Evolutionary conservation across 495 filamentous ascomycete genomes (phyloP).

Genomic region (Pseudevernia furfuracea): DNA sequence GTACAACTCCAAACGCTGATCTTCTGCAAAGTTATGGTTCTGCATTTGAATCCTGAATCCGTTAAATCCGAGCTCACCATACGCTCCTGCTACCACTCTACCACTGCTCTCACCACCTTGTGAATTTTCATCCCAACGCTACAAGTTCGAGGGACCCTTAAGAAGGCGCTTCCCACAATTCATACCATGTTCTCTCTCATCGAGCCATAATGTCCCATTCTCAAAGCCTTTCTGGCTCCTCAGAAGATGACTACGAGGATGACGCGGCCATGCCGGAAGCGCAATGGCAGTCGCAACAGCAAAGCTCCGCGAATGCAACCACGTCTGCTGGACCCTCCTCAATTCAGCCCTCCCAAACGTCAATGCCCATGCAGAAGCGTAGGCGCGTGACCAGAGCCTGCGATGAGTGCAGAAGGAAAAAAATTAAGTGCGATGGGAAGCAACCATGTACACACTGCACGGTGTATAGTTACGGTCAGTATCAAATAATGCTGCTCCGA

Average conservation of each 20-base stretch:
- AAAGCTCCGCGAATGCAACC: background rate
- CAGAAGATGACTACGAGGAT: conserved; percentile 19
- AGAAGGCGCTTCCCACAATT: background rate
- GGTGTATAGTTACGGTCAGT: conserved; percentile 93
- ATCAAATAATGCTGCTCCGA: background rate
- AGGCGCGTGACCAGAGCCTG: conserved; percentile 33
- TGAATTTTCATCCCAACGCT: background rate
- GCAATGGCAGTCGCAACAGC: conserved; percentile 9
- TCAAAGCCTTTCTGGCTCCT: conserved; percentile 16
- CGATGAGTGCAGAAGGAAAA: conserved; percentile 94
- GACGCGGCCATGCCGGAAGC: conserved; percentile 13
- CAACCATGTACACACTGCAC: conserved; percentile 97
- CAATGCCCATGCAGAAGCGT: conserved; percentile 25
- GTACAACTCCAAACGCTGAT: background rate
- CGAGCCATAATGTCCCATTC: conserved; percentile 10
- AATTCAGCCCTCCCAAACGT: background rate
- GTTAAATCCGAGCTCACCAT: background rate
- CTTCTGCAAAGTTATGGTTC: background rate
- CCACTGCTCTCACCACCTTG: background rate
- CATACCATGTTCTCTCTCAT: background rate
- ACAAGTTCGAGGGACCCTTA: background rate
- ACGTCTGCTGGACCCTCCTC: background rate
- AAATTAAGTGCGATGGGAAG: conserved; percentile 98
- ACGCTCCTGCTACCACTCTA: too few species aligned
- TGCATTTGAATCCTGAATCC: background rate